Conservation (phyloP, 2,329 filamentous ascomycete species). For the Pseudocercospora cruenta region DNA sequence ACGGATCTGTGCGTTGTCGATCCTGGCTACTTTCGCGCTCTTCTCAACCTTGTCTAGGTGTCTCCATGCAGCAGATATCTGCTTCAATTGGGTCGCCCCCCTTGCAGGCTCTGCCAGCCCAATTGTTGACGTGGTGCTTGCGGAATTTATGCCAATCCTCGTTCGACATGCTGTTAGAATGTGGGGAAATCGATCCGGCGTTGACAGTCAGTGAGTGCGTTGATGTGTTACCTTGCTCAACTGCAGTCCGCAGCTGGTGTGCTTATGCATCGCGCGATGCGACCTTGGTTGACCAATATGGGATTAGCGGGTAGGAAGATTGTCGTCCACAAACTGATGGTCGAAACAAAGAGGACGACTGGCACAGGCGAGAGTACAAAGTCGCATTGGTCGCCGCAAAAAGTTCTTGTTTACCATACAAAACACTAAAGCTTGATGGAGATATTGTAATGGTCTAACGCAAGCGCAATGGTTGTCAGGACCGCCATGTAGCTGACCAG, state of each 20-base stretch:
- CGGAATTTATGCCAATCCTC: not conserved
- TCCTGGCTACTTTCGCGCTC: not conserved
- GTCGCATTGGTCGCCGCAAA: not conserved
- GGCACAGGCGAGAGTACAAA: not conserved
- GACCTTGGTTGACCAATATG: not conserved
- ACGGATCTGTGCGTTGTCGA: not conserved
- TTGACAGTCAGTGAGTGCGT: not conserved
- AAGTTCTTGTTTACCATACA: not conserved
- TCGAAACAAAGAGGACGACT: not conserved
- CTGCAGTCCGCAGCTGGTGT: not conserved
- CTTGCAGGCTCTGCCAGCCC: too few relatives aligned
- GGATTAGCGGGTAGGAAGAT: not conserved
- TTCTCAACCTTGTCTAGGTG: not conserved
- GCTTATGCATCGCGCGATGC: not conserved
- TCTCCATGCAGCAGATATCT: not conserved
- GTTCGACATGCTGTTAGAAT: not conserved
- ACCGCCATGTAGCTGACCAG: slow-evolving; percentile 71
- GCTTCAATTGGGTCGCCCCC: too few relatives aligned
- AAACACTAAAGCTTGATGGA: slow-evolving; percentile 67
- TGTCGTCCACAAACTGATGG: not conserved
- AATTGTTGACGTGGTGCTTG: not conserved
- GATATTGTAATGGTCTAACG: slow-evolving; percentile 66
- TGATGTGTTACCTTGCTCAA: not conserved
- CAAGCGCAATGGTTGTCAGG: slow-evolving; percentile 69
- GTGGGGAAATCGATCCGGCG: not conserved